These are phyloP conservation scores for Carex kokanica DNA, from an alignment of 176 grass and related monocot species.

Conservation along the genomic window DNA sequence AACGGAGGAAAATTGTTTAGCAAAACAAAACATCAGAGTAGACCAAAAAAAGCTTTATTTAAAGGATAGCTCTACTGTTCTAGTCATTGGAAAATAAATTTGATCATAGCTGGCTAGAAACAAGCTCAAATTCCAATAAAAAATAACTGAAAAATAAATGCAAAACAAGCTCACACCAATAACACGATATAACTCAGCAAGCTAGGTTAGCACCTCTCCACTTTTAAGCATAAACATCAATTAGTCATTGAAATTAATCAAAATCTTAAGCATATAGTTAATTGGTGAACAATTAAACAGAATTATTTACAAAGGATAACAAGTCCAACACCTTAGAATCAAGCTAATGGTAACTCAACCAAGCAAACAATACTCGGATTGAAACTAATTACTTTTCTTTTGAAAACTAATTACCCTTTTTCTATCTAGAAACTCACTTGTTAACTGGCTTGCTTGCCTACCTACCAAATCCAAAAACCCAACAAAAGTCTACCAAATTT, in stretches of 20 bases:
- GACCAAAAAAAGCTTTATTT: neutral
- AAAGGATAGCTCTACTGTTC: neutral
- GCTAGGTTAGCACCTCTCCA: neutral
- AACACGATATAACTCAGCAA: neutral
- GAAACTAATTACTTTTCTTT: slow-evolving; percentile 2
- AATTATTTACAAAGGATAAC: neutral
- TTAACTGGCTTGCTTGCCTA: neutral
- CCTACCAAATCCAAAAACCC: slow-evolving; percentile 9
- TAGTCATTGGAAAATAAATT: slow-evolving; percentile 1
- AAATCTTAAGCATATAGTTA: neutral
- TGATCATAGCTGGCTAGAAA: neutral
- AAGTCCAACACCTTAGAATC: neutral
- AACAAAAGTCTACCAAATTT: neutral
- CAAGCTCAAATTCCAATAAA: slow-evolving; percentile 3
- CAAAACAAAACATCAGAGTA: neutral
- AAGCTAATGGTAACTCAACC: neutral
- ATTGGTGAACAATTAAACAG: neutral
- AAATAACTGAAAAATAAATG: neutral
- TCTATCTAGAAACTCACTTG: neutral
- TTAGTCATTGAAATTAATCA: neutral
- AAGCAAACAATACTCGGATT: neutral
- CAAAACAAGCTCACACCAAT: neutral
- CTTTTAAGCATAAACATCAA: neutral
- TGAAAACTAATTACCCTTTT: neutral
- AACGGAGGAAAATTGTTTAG: neutral